Evolutionary conservation across 169 alveolate species (phyloP).

Genomic region (Babesia divergens): DNA sequence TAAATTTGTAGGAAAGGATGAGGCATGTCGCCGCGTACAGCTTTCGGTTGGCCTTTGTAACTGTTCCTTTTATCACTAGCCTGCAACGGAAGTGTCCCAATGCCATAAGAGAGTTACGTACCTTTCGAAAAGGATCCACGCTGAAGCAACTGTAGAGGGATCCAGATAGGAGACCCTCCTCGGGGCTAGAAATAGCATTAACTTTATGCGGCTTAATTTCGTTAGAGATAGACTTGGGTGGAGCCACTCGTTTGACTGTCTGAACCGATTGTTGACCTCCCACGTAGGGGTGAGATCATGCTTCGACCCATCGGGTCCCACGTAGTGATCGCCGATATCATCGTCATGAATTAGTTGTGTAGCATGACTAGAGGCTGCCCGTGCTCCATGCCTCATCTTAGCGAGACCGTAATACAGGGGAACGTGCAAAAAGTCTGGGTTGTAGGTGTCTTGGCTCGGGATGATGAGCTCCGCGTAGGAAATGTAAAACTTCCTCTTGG

Average conservation of each 20-base stretch:
- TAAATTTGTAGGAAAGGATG: constrained; percentile 71
- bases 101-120: background rate
- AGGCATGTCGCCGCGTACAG: constrained; percentile 76
- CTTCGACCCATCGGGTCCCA: background rate
- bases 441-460: constrained; percentile 46
- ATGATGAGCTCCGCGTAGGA: constrained; percentile 54
- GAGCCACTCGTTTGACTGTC: constrained; percentile 48
- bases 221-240: constrained; percentile 61
- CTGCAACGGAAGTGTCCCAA: constrained; percentile 24
- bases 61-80: constrained; percentile 68
- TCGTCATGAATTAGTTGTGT: too few species aligned
- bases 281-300: background rate
- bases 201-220: constrained; percentile 60
- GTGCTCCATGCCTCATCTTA: background rate
- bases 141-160: constrained; percentile 75
- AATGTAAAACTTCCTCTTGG: constrained; percentile 35
- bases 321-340: background rate
- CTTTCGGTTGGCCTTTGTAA: constrained; percentile 68
- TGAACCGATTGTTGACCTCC: constrained; percentile 37
- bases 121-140: constrained; percentile 78
- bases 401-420: constrained; percentile 33
- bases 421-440: constrained; percentile 43
- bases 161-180: constrained; percentile 64
- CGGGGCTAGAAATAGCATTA: constrained; percentile 53
- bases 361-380: background rate